Percentiles rank a stretch among this genome's conserved stretches.
These are phyloP conservation scores for Cucumis melo DNA, from an alignment of 306 rosid genomes.

Conservation along the genomic window DNA sequence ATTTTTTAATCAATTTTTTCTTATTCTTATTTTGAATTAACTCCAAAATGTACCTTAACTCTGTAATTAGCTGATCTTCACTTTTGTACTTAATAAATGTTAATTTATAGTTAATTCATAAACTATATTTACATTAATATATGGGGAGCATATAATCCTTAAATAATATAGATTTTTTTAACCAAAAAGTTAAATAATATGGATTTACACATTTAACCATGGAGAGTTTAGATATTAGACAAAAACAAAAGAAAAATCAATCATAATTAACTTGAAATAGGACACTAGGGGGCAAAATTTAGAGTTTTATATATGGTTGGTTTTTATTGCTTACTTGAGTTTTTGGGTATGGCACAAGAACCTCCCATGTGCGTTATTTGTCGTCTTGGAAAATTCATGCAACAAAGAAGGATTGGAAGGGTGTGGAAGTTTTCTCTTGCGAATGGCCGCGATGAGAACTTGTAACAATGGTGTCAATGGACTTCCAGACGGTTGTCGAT, in stretches of 20 bases:
- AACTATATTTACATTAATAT: too few species aligned
- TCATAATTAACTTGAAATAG: background rate
- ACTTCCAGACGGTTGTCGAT: conserved; percentile 53
- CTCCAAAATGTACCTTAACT: too few species aligned
- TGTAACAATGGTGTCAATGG: conserved; percentile 83
- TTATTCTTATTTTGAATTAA: too few species aligned
- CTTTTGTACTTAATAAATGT: too few species aligned
- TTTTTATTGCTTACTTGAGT: conserved; percentile 39
- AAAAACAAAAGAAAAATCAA: too few species aligned
- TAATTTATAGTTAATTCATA: too few species aligned
- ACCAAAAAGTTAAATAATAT: too few species aligned
- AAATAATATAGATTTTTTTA: background rate
- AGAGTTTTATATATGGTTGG: background rate
- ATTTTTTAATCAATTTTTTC: too few species aligned
- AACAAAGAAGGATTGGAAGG: conserved; percentile 46
- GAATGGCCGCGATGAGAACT: conserved; percentile 67
- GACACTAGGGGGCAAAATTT: background rate
- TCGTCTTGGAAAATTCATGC: conserved; percentile 40
- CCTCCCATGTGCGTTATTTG: conserved; percentile 19
- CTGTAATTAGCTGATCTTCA: too few species aligned
- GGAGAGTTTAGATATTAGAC: too few species aligned
- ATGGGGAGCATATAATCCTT: too few species aligned
- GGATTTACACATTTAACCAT: too few species aligned
- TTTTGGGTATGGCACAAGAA: conserved; percentile 57
- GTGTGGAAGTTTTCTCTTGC: conserved; percentile 50